These are phyloP conservation scores for Rhodofomes roseus DNA, from an alignment of 1,284 basidiomycete genomes.

Conservation along the genomic window DNA sequence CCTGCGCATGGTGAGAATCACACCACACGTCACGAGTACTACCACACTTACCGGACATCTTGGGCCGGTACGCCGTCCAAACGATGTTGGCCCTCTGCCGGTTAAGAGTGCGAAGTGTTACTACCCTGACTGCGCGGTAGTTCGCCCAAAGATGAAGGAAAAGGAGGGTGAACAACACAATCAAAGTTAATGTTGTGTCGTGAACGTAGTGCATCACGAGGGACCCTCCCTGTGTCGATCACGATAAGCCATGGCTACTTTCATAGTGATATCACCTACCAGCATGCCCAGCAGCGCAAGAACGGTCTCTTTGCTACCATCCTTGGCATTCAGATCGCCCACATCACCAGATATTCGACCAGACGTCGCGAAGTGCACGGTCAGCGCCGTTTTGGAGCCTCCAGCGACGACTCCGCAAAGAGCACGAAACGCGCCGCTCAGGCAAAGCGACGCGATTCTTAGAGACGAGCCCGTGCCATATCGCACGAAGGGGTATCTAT, in stretches of 20 bases:
- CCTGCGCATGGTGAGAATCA: background rate
- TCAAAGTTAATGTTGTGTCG: conserved; percentile 45
- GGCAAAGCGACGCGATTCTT: conserved; percentile 47
- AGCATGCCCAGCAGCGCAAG: conserved; percentile 63
- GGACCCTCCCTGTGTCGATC: conserved; percentile 45
- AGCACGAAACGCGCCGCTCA: conserved; percentile 53
- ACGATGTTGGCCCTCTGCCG: conserved; percentile 51
- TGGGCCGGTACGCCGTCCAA: conserved; percentile 37
- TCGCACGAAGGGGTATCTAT: conserved; percentile 15
- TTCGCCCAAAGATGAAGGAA: conserved; percentile 54
- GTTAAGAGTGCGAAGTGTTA: conserved; percentile 55
- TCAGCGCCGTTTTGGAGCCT: conserved; percentile 67
- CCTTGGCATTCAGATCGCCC: conserved; percentile 69
- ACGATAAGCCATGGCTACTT: background rate
- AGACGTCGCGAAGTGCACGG: conserved; percentile 59
- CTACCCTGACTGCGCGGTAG: conserved; percentile 53
- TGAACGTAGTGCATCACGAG: conserved; percentile 53
- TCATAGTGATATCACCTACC: conserved; percentile 35
- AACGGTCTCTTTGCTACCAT: conserved; percentile 67
- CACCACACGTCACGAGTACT: background rate
- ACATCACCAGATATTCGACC: conserved; percentile 46
- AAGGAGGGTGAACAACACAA: conserved; percentile 47
- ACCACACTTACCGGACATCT: conserved; percentile 1
- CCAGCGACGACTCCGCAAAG: conserved; percentile 59
- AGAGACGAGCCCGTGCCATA: conserved; percentile 31